Base-by-base conservation (phyloP, 2,329 filamentous ascomycete genomes). In the Lizonia empirigonia region DNA sequence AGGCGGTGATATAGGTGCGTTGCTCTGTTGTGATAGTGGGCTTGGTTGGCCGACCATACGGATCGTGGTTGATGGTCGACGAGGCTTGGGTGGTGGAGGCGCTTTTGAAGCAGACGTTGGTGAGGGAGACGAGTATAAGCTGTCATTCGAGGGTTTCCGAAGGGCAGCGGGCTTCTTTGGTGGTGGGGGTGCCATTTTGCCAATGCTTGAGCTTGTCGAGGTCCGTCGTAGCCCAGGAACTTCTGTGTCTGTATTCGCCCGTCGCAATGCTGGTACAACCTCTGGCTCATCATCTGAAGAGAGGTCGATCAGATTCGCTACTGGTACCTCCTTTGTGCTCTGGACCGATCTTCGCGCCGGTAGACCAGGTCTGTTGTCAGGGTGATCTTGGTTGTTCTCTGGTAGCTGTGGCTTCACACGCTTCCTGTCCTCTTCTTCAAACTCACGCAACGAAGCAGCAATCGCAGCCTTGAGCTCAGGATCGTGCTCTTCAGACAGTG, bases 391-490 rank as follows among this genome's bases (percentile, higher is more conserved):
- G 20, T 74, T 67, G 32, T 73, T 67, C 32, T 61, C 44, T 13
- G 65, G 70, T 26, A 69, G 58, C 59, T 71, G 30, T 54, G 73
- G 56, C 44, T 65, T 51, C 50, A 72, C 49, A 56, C 70, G 63
- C 71, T 63, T 63, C 35, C 51, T 56, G 5, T 74, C 67, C 8
- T 74, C 69, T 45, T 76, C 66, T 42, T 80, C 76, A 63, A 78
- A 70, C 23, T 78, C 74, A 16, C 71, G 70, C 7, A 81, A 57
- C 1, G 78, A 80, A 5, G 77, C 76, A 23, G 74, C 74, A 33
- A 81, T 79, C 1, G 78, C 78, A 26, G 76, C 74, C 58, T 72
- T 70, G 12, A 80, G 63, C 29, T 80, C 76, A 5, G 75, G 74
- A 45, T 80, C 77, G 30, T 79, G 72, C n/a, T 80, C 72, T 26